Conservation (phyloP, 2,329 filamentous ascomycete genomes). For the Colletotrichum sansevieriae region DNA sequence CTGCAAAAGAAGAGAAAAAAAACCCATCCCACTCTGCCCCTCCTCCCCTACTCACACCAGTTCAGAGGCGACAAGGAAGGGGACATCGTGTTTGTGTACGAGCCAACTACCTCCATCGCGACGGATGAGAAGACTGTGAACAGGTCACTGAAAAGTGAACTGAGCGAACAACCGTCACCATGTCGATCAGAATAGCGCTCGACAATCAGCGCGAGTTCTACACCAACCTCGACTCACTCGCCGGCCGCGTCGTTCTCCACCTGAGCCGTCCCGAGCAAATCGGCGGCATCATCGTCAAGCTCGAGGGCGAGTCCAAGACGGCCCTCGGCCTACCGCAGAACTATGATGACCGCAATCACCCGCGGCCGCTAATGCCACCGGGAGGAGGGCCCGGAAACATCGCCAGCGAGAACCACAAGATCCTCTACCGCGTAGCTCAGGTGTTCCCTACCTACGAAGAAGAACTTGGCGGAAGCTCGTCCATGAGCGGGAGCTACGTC, state of each 20-base stretch:
- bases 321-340: slow-evolving; percentile 67
- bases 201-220: slow-evolving; percentile 78
- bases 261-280: slow-evolving; percentile 77
- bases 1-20: neutral
- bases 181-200: slow-evolving; percentile 77
- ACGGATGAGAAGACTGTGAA: slow-evolving; percentile 2
- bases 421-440: slow-evolving; percentile 79
- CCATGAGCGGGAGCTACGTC: slow-evolving; percentile 62
- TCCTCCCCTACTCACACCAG: neutral
- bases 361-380: slow-evolving; percentile 47
- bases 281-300: slow-evolving; percentile 82
- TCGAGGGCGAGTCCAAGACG: slow-evolving; percentile 83
- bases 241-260: slow-evolving; percentile 69
- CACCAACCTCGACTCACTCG: slow-evolving; percentile 83
- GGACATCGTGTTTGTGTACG: neutral
- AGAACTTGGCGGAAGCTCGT: slow-evolving; percentile 56
- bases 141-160: slow-evolving; percentile 28
- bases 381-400: slow-evolving; percentile 57
- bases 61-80: neutral
- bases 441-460: slow-evolving; percentile 75
- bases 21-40: slow-evolving; percentile 32
- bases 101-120: neutral
- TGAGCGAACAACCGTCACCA: slow-evolving; percentile 53
- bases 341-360: slow-evolving; percentile 48
- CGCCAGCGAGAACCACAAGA: slow-evolving; percentile 74